These are phyloP conservation scores for Mortierella sp. DNA, from an alignment of 371 early-diverging fungal species.

Conservation along the genomic window DNA sequence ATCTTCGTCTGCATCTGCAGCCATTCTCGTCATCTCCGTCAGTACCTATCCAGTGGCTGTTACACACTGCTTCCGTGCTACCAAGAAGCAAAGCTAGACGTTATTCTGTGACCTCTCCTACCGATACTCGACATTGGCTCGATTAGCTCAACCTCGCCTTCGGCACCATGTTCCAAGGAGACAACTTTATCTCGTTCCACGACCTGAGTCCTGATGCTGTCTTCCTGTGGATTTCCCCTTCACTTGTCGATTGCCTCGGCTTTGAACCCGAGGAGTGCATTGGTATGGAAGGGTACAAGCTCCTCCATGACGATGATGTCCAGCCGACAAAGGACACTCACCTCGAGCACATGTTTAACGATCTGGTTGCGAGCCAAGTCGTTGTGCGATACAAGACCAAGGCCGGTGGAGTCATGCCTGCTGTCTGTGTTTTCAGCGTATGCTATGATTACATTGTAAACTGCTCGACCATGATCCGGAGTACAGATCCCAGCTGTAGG, in stretches of 20 bases:
- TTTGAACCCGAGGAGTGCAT: conserved; percentile 62
- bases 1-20: too few species aligned
- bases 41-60: too few species aligned
- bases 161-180: conserved; percentile 33
- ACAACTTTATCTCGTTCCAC: conserved; percentile 65
- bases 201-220: conserved; percentile 61
- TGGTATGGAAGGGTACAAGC: conserved; percentile 56
- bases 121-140: neutral
- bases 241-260: conserved; percentile 61
- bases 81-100: neutral
- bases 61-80: neutral
- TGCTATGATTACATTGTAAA: conserved; percentile 47
- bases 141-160: neutral
- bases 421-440: conserved; percentile 33
- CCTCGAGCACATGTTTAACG: conserved; percentile 57
- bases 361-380: conserved; percentile 55
- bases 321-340: conserved; percentile 51
- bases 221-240: conserved; percentile 62
- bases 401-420: conserved; percentile 21
- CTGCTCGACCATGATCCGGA: conserved; percentile 24
- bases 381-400: conserved; percentile 26
- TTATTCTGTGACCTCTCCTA: neutral
- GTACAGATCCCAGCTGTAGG: too few species aligned
- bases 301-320: conserved; percentile 60
- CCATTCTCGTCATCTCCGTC: neutral